phyloP scores from a whole-genome alignment of 2,329 filamentous ascomycete species.

The Hypocreales sp. region DNA sequence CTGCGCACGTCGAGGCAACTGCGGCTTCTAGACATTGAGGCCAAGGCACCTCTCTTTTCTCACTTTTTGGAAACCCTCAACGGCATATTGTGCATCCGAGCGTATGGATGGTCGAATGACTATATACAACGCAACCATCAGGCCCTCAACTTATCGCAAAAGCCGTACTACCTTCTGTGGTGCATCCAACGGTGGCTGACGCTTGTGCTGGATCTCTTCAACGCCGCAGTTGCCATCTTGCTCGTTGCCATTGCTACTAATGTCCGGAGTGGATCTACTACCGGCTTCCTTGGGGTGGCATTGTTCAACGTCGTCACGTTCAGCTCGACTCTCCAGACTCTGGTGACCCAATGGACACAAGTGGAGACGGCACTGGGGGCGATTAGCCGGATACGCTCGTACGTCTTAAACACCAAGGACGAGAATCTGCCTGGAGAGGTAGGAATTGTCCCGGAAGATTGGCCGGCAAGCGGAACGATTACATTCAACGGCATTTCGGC shows the following conservation, averaged over 20 bases:
- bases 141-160: conserved; percentile 17
- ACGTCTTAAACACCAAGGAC: conserved; percentile 7
- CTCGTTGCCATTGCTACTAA: conserved; percentile 26
- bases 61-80: conserved; percentile 12
- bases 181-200: conserved; percentile 33
- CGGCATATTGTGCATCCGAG: conserved; percentile 15
- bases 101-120: conserved; percentile 14
- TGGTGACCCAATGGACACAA: conserved; percentile 17
- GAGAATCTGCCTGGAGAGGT: conserved; percentile 9
- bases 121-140: conserved; percentile 7
- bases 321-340: conserved; percentile 12
- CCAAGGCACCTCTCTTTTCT: conserved; percentile 13
- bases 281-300: conserved; percentile 12
- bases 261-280: conserved; percentile 13
- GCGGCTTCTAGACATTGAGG: conserved; percentile 14
- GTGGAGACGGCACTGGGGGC: conserved; percentile 13
- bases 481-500: conserved; percentile 13
- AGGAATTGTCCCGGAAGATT: conserved; percentile 6
- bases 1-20: conserved; percentile 16
- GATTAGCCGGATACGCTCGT: conserved; percentile 11
- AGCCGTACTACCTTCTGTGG: conserved; percentile 24
- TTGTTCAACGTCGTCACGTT: conserved; percentile 14
- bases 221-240: conserved; percentile 27
- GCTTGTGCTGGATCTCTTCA: conserved; percentile 28
- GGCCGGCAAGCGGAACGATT: conserved; percentile 11